phyloP scores from a whole-genome alignment of 2,329 filamentous ascomycete genomes.

The Talaromyces islandicus region DNA sequence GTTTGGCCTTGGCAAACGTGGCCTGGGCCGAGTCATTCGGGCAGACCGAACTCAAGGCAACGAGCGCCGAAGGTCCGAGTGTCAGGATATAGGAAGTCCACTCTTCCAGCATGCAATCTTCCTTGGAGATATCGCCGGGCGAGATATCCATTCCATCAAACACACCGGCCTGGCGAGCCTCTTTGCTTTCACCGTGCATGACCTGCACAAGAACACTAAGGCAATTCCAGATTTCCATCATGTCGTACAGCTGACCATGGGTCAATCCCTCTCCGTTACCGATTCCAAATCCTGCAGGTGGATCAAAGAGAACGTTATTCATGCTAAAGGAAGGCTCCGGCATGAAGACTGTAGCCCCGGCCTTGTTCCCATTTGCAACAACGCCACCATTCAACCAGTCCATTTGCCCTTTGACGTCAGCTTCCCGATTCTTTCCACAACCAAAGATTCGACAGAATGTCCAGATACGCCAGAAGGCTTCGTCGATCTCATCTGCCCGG shows the following conservation, averaged over 20 bases:
- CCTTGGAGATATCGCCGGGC: conserved; percentile 31
- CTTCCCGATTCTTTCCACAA: conserved; percentile 51
- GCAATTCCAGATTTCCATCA: conserved; percentile 61
- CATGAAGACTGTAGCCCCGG: conserved; percentile 41
- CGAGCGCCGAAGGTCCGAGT: conserved; percentile 51
- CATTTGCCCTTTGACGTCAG: conserved; percentile 54
- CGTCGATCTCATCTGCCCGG: conserved; percentile 49
- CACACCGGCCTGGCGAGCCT: conserved; percentile 52
- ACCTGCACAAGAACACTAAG: conserved; percentile 51
- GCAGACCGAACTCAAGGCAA: conserved; percentile 44
- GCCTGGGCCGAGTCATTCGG: conserved; percentile 32
- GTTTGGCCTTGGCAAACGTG: conserved; percentile 48
- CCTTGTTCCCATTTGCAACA: conserved; percentile 44
- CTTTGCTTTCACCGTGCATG: conserved; percentile 48
- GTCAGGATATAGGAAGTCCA: conserved; percentile 58
- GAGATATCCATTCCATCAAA: conserved; percentile 51
- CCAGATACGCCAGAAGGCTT: conserved; percentile 62
- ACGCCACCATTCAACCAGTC: conserved; percentile 58
- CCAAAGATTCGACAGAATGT: conserved; percentile 61
- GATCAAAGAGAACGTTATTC: conserved; percentile 49
- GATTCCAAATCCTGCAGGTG: conserved; percentile 52
- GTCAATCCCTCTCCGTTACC: conserved; percentile 52
- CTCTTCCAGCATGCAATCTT: conserved; percentile 54
- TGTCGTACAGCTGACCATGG: conserved; percentile 55
- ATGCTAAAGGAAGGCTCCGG: conserved; percentile 47